Conservation (phyloP, 176 grass and related monocot species). For the Saccharum officinarum region DNA sequence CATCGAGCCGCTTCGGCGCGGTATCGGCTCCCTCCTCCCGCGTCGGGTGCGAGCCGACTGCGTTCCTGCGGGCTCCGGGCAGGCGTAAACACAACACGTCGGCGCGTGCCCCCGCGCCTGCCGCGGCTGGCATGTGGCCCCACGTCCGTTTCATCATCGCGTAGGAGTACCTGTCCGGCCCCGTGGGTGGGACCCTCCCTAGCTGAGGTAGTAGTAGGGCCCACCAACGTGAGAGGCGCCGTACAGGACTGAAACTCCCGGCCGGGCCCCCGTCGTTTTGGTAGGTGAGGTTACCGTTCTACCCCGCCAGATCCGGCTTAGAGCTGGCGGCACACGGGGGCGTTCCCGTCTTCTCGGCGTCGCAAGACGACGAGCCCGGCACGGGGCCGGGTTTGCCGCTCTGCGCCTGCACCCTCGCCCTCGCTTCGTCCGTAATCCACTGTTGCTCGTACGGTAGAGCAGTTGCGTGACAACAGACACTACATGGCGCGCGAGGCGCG, state of each 20-base stretch:
- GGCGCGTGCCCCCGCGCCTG: neutral
- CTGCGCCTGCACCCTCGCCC: neutral
- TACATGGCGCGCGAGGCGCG: too few relatives aligned
- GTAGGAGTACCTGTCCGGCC: neutral
- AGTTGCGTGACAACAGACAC: neutral
- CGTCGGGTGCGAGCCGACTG: too few relatives aligned
- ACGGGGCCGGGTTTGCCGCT: neutral
- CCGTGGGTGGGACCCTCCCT: neutral
- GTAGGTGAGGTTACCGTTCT: neutral
- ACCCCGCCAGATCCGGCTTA: neutral
- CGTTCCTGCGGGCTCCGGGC: too few relatives aligned
- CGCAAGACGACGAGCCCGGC: too few relatives aligned
- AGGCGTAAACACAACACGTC: neutral
- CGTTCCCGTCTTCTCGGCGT: neutral
- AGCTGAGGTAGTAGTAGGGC: too few relatives aligned
- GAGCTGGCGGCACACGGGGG: neutral
- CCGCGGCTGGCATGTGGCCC: neutral
- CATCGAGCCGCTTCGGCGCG: too few relatives aligned
- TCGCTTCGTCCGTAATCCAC: neutral
- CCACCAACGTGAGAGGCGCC: too few relatives aligned
- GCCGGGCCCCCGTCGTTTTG: neutral
- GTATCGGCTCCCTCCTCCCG: too few relatives aligned
- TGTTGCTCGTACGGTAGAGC: neutral
- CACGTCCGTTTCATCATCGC: neutral
- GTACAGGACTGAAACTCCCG: neutral